phyloP scores from a whole-genome alignment of 208 protist species.

The Naegleria fowleri region DNA sequence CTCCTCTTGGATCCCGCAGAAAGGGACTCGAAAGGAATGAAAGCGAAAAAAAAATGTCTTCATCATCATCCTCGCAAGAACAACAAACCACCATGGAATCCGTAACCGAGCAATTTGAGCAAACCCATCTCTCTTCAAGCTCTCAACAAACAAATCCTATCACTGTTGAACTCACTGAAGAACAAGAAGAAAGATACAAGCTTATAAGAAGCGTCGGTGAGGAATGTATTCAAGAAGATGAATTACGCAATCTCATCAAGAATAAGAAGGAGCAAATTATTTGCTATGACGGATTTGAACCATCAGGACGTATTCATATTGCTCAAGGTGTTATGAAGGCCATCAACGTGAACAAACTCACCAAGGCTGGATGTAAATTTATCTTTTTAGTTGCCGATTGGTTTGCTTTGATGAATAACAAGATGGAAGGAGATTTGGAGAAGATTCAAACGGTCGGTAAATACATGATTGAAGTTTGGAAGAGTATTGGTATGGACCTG shows the following conservation, averaged over 20 bases:
- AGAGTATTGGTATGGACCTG: slow-evolving; percentile 95
- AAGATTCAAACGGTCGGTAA: slow-evolving; percentile 92
- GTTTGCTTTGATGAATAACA: slow-evolving; percentile 99
- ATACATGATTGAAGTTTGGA: slow-evolving; percentile 98
- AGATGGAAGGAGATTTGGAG: slow-evolving; percentile 95
- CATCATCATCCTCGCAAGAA: background rate
- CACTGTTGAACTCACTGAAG: background rate
- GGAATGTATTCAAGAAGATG: slow-evolving; percentile 83
- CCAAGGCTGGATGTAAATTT: slow-evolving; percentile 85
- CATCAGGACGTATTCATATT: slow-evolving; percentile 98
- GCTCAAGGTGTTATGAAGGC: slow-evolving; percentile 98
- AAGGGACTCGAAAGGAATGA: no score
- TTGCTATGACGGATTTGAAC: slow-evolving; percentile 99
- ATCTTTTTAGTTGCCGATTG: slow-evolving; percentile 99
- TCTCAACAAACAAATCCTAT: background rate
- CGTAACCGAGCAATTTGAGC: background rate
- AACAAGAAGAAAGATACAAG: slow-evolving; percentile 44
- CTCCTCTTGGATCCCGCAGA: no score
- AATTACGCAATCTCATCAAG: slow-evolving; percentile 77
- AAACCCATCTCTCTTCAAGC: background rate
- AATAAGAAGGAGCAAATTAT: slow-evolving; percentile 77
- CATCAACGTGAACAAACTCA: slow-evolving; percentile 98
- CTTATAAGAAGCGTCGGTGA: slow-evolving; percentile 83
- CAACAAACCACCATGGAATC: background rate
- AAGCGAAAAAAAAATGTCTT: no score